These are phyloP conservation scores for Epichloe sibirici DNA, from an alignment of 2,329 filamentous ascomycete genomes.

Conservation along the genomic window DNA sequence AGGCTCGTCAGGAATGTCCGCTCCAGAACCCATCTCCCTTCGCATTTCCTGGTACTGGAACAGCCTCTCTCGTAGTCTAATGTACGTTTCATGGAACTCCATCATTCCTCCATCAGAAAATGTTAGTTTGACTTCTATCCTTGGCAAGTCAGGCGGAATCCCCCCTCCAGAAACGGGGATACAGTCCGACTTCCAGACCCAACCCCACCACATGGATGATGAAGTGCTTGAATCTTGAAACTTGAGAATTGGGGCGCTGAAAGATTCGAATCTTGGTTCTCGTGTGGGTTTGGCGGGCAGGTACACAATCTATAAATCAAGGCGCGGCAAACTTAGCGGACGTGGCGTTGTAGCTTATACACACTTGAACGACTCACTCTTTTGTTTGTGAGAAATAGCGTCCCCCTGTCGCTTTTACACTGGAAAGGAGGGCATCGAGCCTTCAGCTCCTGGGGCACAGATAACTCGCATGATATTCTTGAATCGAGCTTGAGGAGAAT, in stretches of 20 bases:
- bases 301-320: slow-evolving; percentile 67
- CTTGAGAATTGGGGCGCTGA: slow-evolving; percentile 78
- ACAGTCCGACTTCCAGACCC: slow-evolving; percentile 74
- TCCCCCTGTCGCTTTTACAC: slow-evolving; percentile 61
- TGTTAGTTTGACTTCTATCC: slow-evolving; percentile 70
- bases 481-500: slow-evolving; percentile 70
- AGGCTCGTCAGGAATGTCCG: slow-evolving; percentile 68
- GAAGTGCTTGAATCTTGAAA: slow-evolving; percentile 71
- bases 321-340: not conserved
- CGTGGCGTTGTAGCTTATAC: not conserved
- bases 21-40: slow-evolving; percentile 49
- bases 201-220: slow-evolving; percentile 83
- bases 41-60: slow-evolving; percentile 69
- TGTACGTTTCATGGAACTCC: slow-evolving; percentile 75
- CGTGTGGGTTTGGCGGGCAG: slow-evolving; percentile 59
- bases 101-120: slow-evolving; percentile 95
- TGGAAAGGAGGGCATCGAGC: slow-evolving; percentile 51
- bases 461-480: slow-evolving; percentile 64
- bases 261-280: slow-evolving; percentile 59
- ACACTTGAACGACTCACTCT: slow-evolving; percentile 42
- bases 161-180: slow-evolving; percentile 74
- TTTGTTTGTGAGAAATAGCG: slow-evolving; percentile 73
- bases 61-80: slow-evolving; percentile 72
- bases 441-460: slow-evolving; percentile 52
- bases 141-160: slow-evolving; percentile 63